phyloP scores from a whole-genome alignment of 2,329 filamentous ascomycete genomes.

The Botryotinia globosa region DNA sequence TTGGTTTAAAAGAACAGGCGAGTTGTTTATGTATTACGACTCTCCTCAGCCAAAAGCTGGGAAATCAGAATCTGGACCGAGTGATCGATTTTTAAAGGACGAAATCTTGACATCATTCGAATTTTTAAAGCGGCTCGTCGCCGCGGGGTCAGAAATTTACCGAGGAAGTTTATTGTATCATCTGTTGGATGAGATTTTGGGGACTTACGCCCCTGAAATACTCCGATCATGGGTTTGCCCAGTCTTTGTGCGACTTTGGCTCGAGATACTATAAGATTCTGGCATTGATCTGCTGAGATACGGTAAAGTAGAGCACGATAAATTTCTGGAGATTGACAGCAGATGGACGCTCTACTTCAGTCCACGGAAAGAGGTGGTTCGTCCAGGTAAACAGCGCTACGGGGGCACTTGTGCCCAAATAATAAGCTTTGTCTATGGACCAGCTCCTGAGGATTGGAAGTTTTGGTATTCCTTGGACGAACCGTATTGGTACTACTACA shows the following conservation, averaged over 20 bases:
- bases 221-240: too few relatives aligned
- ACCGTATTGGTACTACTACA: background rate
- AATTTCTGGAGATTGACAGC: background rate
- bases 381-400: too few relatives aligned
- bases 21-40: rapidly evolving
- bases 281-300: background rate
- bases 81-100: rapidly evolving
- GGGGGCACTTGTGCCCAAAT: too few relatives aligned
- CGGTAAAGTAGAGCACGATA: background rate
- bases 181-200: too few relatives aligned
- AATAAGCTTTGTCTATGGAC: background rate
- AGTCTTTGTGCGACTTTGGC: background rate
- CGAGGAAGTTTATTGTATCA: too few relatives aligned
- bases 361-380: too few relatives aligned
- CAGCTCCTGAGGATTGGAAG: background rate
- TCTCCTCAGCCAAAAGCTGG: background rate
- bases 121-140: background rate
- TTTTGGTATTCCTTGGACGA: background rate
- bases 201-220: too few relatives aligned
- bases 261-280: background rate
- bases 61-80: background rate
- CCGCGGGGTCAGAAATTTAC: rapidly evolving
- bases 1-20: rapidly evolving
- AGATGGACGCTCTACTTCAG: too few relatives aligned
- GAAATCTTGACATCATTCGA: rapidly evolving